A percentile compares a stretch with the other conserved stretches of the same genome.
Conservation (phyloP, 768 basidiomycete genomes). For the Coprinopsis strossmayeri region DNA sequence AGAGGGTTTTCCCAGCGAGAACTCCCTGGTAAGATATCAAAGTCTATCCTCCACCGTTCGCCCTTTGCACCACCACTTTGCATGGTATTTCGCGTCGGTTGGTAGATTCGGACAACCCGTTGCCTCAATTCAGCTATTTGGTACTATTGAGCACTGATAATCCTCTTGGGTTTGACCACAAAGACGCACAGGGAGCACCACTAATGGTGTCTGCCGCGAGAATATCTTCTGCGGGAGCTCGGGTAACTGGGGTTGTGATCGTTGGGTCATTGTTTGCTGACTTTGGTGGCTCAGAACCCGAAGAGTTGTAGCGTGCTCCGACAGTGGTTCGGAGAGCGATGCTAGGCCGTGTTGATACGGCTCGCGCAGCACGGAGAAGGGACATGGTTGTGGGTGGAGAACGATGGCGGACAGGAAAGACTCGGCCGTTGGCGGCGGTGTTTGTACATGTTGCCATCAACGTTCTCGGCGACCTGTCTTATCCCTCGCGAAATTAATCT, state of each 20-base stretch:
- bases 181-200: constrained; percentile 70
- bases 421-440: neutral
- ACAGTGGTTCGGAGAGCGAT: constrained; percentile 12
- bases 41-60: constrained; percentile 91
- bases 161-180: neutral
- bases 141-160: constrained; percentile 5
- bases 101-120: constrained; percentile 86
- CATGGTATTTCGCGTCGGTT: constrained; percentile 91
- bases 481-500: too few species aligned
- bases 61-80: constrained; percentile 86
- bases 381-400: constrained; percentile 36
- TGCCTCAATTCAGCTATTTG: constrained; percentile 71
- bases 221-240: constrained; percentile 51
- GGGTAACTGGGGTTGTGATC: constrained; percentile 28
- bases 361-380: constrained; percentile 41
- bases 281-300: constrained; percentile 21
- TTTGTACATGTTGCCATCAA: constrained; percentile 12
- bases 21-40: constrained; percentile 81
- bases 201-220: constrained; percentile 78
- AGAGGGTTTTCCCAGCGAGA: constrained; percentile 97
- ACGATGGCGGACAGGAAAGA: constrained; percentile 1
- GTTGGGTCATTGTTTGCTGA: constrained; percentile 23
- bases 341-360: constrained; percentile 19
- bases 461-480: too few species aligned
- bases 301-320: constrained; percentile 23